These are phyloP conservation scores for Ogataea naganishii DNA, from an alignment of 805 yeast genomes.

Conservation along the genomic window DNA sequence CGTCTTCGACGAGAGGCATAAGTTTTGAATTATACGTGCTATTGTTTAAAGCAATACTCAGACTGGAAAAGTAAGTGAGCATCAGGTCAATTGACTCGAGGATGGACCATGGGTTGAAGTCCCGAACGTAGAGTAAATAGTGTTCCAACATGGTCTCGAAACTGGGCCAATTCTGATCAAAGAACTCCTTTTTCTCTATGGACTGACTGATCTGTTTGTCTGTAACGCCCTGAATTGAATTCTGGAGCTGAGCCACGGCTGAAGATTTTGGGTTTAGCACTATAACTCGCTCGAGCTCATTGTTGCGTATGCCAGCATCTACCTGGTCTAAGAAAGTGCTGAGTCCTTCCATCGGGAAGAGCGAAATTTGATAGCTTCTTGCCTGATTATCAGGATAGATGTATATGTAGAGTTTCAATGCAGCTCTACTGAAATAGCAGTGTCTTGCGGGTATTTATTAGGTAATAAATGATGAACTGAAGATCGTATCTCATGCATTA, in stretches of 20 bases:
- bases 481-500: too few relatives aligned
- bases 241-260: conserved; percentile 19
- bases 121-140: conserved; percentile 36
- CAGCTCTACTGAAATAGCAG: neutral
- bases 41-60: conserved; percentile 42
- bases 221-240: conserved; percentile 12
- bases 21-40: conserved; percentile 28
- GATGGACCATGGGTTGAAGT: conserved; percentile 48
- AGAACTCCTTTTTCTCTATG: conserved; percentile 21
- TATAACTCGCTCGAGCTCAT: conserved; percentile 8
- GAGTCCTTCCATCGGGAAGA: conserved; percentile 1
- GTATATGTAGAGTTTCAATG: neutral
- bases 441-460: neutral
- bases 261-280: conserved; percentile 14
- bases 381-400: neutral
- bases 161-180: conserved; percentile 29
- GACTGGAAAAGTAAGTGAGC: conserved; percentile 34
- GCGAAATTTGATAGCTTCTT: neutral
- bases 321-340: conserved; percentile 8
- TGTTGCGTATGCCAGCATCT: conserved; percentile 2
- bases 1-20: conserved; percentile 27
- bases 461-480: conserved; percentile 1
- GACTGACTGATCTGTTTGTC: conserved; percentile 15
- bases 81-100: conserved; percentile 47
- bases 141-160: conserved; percentile 34